Percentiles rank a stretch among this genome's conserved stretches.
phyloP scores from a whole-genome alignment of 2,329 filamentous ascomycete species.

The Fusarium drepaniforme region DNA sequence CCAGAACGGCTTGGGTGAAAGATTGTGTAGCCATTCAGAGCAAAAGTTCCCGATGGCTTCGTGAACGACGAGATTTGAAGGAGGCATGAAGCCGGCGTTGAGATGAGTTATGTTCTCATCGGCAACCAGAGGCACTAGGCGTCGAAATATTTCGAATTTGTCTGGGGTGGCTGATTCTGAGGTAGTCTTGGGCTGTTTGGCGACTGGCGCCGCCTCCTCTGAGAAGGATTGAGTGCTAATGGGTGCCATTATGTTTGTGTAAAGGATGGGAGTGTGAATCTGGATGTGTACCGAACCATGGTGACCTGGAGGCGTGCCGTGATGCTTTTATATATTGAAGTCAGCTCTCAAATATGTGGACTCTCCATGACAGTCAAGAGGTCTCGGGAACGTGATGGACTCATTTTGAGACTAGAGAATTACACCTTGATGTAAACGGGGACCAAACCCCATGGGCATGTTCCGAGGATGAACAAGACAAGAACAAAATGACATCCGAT shows the following conservation, averaged over 20 bases:
- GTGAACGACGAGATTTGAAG: conserved; percentile 48
- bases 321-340: background rate
- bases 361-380: background rate
- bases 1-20: conserved; percentile 42
- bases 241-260: background rate
- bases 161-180: background rate
- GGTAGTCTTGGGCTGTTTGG: background rate
- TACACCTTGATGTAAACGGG: background rate
- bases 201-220: background rate
- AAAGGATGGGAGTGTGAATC: background rate
- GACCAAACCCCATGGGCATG: conserved; percentile 2
- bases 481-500: background rate
- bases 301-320: background rate
- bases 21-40: conserved; percentile 39
- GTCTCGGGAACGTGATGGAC: background rate
- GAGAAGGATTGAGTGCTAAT: background rate
- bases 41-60: conserved; percentile 45
- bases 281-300: background rate
- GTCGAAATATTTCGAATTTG: conserved; percentile 8
- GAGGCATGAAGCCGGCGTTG: conserved; percentile 47
- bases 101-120: conserved; percentile 36
- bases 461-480: background rate
- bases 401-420: background rate
- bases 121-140: conserved; percentile 3
- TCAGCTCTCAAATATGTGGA: background rate